These are phyloP conservation scores for Trametes meyenii DNA, from an alignment of 768 basidiomycete species.

Conservation along the genomic window DNA sequence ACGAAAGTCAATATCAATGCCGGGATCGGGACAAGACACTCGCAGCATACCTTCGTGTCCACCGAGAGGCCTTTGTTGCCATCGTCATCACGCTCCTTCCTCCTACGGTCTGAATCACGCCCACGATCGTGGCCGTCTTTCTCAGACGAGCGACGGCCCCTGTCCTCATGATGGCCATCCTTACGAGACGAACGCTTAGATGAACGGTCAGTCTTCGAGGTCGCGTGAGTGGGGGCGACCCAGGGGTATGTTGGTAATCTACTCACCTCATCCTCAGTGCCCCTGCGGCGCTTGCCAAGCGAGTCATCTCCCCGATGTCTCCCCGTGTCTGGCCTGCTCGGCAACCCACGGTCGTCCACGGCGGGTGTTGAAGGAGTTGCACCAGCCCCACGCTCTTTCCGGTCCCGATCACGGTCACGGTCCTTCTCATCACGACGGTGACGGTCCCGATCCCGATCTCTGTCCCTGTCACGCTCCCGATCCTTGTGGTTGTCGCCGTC, in stretches of 20 bases:
- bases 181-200: slow-evolving; percentile 84
- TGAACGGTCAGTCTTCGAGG: slow-evolving; percentile 63
- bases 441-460: slow-evolving; percentile 34
- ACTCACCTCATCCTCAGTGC: slow-evolving; percentile 74
- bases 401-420: slow-evolving; percentile 55
- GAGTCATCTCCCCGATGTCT: slow-evolving; percentile 68
- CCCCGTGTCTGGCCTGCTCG: slow-evolving; percentile 60
- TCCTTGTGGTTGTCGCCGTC: slow-evolving; percentile 32
- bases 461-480: slow-evolving; percentile 27
- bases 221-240: slow-evolving; percentile 6
- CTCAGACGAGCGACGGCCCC: slow-evolving; percentile 63
- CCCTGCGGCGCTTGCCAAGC: slow-evolving; percentile 72
- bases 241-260: background rate
- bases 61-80: slow-evolving; percentile 50
- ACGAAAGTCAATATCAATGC: background rate
- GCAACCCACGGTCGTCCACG: slow-evolving; percentile 57
- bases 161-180: slow-evolving; percentile 76
- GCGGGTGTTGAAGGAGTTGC: slow-evolving; percentile 31
- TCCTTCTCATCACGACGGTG: slow-evolving; percentile 49
- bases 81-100: slow-evolving; percentile 66
- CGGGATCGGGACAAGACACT: background rate
- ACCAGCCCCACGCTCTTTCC: slow-evolving; percentile 61
- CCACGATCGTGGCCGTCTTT: slow-evolving; percentile 70
- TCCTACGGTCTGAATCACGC: slow-evolving; percentile 68
- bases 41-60: slow-evolving; percentile 59